Conservation (phyloP, 2,329 filamentous ascomycete species). For the Pseudophaeomoniella oleicola region DNA sequence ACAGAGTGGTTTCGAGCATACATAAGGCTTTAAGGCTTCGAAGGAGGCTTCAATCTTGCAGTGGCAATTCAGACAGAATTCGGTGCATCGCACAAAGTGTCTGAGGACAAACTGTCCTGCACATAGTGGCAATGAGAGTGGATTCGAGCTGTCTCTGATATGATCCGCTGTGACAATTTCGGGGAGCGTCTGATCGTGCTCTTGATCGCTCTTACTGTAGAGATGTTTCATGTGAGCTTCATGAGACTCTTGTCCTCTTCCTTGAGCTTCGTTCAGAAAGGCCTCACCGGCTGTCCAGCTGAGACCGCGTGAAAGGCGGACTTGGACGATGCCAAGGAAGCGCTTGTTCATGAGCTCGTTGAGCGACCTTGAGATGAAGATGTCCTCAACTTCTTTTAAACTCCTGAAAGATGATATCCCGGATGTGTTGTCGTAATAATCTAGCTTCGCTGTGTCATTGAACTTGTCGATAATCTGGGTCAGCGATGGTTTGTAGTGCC, state of each 20-base stretch:
- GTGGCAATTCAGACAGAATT: conserved; percentile 81
- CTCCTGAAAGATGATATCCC: background rate
- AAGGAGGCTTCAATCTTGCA: conserved; percentile 49
- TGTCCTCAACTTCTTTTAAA: conserved; percentile 28
- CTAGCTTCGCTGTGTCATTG: conserved; percentile 2
- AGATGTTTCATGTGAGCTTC: conserved; percentile 1
- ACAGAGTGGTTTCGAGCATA: conserved; percentile 63
- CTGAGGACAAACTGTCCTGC: conserved; percentile 63
- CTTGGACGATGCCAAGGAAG: conserved; percentile 47
- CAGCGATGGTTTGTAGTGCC: conserved; percentile 59
- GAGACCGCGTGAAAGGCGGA: conserved; percentile 37
- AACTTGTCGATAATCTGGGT: conserved; percentile 12
- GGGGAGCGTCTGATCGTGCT: conserved; percentile 19
- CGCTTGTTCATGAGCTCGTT: conserved; percentile 52
- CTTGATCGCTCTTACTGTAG: conserved; percentile 7
- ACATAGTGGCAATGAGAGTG: conserved; percentile 39
- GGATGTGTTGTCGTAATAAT: background rate
- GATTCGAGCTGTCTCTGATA: conserved; percentile 19
- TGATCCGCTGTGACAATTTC: conserved; percentile 36
- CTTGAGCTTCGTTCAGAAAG: conserved; percentile 35
- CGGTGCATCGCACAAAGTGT: conserved; percentile 65
- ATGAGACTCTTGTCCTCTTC: conserved; percentile 10
- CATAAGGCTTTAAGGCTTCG: conserved; percentile 41
- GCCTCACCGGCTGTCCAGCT: conserved; percentile 56
- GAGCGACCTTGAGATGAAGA: conserved; percentile 61